A percentile compares a stretch with the other conserved stretches of the same genome.
Evolutionary conservation across 2,329 filamentous ascomycete genomes (phyloP).

Genomic region (Tolypocladium amazonense): DNA sequence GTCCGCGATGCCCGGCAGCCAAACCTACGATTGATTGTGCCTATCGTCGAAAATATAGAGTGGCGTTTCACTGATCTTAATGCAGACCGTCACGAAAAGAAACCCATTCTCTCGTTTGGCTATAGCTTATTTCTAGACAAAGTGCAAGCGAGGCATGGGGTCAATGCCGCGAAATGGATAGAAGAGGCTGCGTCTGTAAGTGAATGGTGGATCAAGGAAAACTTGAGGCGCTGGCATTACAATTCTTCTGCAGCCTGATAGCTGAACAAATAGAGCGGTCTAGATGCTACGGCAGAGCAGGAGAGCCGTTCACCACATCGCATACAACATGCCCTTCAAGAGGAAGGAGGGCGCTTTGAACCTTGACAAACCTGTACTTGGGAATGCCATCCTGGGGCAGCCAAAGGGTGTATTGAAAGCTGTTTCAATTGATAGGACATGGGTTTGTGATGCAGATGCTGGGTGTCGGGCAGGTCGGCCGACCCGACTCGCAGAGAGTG

Average conservation of each 20-base stretch:
- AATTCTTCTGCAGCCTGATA: neutral
- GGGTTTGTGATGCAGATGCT: too few species aligned
- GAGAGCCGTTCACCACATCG: too few species aligned
- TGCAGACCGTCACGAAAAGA: neutral
- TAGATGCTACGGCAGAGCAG: neutral
- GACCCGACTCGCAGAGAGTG: too few species aligned
- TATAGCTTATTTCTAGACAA: neutral
- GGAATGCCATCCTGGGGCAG: too few species aligned
- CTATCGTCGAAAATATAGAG: neutral
- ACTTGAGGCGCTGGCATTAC: neutral
- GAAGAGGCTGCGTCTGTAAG: neutral
- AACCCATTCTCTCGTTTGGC: neutral
- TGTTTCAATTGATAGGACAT: too few species aligned
- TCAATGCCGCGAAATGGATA: neutral
- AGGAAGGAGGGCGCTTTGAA: too few species aligned
- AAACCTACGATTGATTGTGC: neutral
- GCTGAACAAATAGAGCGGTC: neutral
- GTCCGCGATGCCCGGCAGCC: neutral
- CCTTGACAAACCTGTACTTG: neutral
- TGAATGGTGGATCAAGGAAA: neutral
- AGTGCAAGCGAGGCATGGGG: neutral
- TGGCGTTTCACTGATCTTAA: neutral
- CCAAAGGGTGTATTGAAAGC: too few species aligned
- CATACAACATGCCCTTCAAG: too few species aligned
- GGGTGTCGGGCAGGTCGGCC: too few species aligned